phyloP scores from a whole-genome alignment of 208 protist species.

The Trypanosoma vivax region DNA sequence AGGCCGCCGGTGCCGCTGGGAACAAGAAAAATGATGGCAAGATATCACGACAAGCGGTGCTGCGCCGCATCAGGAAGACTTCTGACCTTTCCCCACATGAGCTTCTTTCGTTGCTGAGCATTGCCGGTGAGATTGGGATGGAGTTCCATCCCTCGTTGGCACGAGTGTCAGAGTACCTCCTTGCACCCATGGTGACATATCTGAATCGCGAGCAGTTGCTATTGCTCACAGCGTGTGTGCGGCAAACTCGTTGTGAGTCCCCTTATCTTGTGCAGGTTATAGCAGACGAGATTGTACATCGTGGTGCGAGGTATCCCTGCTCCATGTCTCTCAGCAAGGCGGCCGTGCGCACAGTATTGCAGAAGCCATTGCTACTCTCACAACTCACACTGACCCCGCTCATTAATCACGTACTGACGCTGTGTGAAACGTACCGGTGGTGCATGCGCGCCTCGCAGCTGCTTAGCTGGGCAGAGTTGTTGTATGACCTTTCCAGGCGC shows the following conservation, averaged over 20 bases:
- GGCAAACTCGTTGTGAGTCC: slow-evolving; percentile 41
- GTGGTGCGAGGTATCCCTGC: slow-evolving; percentile 28
- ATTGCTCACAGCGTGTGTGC: slow-evolving; percentile 30
- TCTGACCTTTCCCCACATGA: slow-evolving; percentile 31
- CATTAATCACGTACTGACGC: slow-evolving; percentile 28
- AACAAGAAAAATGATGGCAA: neutral
- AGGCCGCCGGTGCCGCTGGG: slow-evolving; percentile 16
- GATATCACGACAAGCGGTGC: slow-evolving; percentile 8
- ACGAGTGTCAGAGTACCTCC: slow-evolving; percentile 34
- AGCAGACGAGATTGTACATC: slow-evolving; percentile 21
- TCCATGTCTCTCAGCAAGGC: slow-evolving; percentile 34
- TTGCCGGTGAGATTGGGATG: slow-evolving; percentile 54
- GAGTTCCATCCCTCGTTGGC: slow-evolving; percentile 35
- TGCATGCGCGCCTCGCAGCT: slow-evolving; percentile 36
- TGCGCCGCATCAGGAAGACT: slow-evolving; percentile 26
- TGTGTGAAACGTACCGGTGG: slow-evolving; percentile 31
- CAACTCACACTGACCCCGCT: slow-evolving; percentile 26
- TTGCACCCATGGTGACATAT: slow-evolving; percentile 46
- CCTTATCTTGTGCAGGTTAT: slow-evolving; percentile 29
- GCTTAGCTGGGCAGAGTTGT: slow-evolving; percentile 27
- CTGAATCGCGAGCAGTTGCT: slow-evolving; percentile 34
- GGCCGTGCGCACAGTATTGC: slow-evolving; percentile 29
- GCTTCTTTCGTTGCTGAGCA: slow-evolving; percentile 50
- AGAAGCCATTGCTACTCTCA: slow-evolving; percentile 28
- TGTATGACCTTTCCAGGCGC: slow-evolving; percentile 48